Conservation (phyloP, 768 basidiomycete genomes). For the Pleurotus sapidus region DNA sequence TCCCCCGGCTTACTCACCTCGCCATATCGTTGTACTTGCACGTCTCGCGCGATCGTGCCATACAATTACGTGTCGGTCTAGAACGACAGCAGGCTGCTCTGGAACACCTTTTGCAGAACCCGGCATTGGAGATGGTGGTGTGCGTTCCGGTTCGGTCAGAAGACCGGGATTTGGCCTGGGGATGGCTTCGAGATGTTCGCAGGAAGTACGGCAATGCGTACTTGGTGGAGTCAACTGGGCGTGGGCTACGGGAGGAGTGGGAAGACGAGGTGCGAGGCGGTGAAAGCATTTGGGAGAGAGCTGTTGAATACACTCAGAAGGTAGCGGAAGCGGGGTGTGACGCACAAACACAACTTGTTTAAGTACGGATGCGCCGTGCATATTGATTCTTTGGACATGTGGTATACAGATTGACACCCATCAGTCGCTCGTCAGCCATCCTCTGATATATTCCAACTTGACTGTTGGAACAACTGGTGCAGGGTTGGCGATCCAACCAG, state of each 20-base stretch:
- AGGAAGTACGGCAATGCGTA: slow-evolving; percentile 6
- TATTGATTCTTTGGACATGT: no score
- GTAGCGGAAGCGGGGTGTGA: no score
- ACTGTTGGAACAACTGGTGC: no score
- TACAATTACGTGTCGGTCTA: no score
- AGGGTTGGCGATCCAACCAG: no score
- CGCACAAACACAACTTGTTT: no score
- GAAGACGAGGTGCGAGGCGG: slow-evolving; percentile 22
- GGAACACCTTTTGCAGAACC: slow-evolving; percentile 12
- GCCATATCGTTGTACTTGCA: slow-evolving; percentile 18
- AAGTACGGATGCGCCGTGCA: no score
- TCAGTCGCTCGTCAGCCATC: no score
- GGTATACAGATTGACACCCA: no score
- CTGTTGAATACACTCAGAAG: slow-evolving; percentile 10
- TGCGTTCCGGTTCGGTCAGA: slow-evolving; percentile 12
- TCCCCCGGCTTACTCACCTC: slow-evolving; percentile 18
- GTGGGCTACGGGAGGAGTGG: slow-evolving; percentile 19
- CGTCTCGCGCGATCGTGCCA: slow-evolving; percentile 11
- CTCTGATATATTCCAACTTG: no score
- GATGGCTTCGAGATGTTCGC: slow-evolving; percentile 15
- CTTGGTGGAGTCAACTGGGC: slow-evolving; percentile 7
- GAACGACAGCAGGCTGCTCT: not conserved
- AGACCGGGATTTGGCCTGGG: slow-evolving; percentile 9
- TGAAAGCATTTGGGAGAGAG: slow-evolving; percentile 21
- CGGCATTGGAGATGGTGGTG: slow-evolving; percentile 13